Evolutionary conservation across 2,329 filamentous ascomycete genomes (phyloP).

Genomic region (Chaetoscypha palmicola): DNA sequence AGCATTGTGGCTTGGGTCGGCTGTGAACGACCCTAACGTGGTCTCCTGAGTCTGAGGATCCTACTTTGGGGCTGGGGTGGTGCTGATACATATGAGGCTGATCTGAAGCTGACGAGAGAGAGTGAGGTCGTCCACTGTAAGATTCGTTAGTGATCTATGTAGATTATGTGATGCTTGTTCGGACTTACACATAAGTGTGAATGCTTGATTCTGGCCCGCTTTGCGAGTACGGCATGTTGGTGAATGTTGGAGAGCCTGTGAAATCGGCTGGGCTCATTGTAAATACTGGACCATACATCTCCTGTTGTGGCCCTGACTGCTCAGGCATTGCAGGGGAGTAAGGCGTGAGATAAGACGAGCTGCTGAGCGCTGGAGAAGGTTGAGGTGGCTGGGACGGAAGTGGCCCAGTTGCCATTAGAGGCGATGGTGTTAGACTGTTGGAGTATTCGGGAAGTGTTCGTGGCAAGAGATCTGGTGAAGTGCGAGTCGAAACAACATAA

Average conservation of each 20-base stretch:
- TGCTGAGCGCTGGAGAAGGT: conserved; percentile 23
- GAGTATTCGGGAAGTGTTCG: conserved; percentile 27
- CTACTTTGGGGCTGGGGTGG: conserved; percentile 34
- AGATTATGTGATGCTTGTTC: not conserved
- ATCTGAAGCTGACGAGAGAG: conserved; percentile 27
- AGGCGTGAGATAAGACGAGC: conserved; percentile 25
- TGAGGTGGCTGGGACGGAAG: conserved; percentile 12
- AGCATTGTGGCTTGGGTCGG: conserved; percentile 90
- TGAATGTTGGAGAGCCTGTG: conserved; percentile 22
- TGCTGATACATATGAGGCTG: conserved; percentile 25
- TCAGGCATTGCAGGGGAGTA: conserved; percentile 27
- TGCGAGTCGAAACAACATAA: conserved; percentile 27
- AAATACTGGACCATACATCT: conserved; percentile 28
- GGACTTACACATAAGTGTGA: conserved; percentile 24
- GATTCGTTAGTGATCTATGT: conserved; percentile 4
- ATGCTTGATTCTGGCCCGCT: conserved; percentile 18
- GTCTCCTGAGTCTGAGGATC: conserved; percentile 35
- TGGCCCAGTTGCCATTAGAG: conserved; percentile 26
- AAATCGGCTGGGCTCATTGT: conserved; percentile 19
- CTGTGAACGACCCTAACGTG: conserved; percentile 65
- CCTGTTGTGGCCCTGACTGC: not conserved
- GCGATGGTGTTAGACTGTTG: conserved; percentile 27
- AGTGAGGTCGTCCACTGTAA: conserved; percentile 23
- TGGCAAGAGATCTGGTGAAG: conserved; percentile 30
- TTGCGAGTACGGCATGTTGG: conserved; percentile 23